These are phyloP conservation scores for Leccinum subtestaceum DNA, from an alignment of 768 basidiomycete species.

Conservation along the genomic window DNA sequence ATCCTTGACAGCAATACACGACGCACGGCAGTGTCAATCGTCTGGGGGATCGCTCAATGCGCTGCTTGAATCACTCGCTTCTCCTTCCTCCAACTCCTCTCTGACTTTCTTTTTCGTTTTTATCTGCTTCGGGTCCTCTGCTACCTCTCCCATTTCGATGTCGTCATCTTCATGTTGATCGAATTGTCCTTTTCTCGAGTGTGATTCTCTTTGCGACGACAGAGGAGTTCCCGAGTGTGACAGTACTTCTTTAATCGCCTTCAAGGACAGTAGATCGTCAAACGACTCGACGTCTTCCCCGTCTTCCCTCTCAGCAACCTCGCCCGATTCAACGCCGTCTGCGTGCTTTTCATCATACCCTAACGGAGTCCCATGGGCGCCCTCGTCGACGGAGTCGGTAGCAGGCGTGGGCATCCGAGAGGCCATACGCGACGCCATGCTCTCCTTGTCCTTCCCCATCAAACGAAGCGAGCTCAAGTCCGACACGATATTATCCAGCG, in stretches of 20 bases:
- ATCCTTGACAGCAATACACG: constrained; percentile 1
- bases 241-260: constrained; percentile 33
- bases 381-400: constrained; percentile 36
- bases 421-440: constrained; percentile 37
- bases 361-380: constrained; percentile 18
- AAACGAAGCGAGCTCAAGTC: constrained; percentile 62
- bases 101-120: constrained; percentile 49
- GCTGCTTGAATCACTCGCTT: constrained; percentile 79
- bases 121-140: constrained; percentile 58
- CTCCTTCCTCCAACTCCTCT: constrained; percentile 84
- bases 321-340: constrained; percentile 44
- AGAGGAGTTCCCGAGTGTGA: constrained; percentile 34
- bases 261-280: constrained; percentile 25
- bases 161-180: constrained; percentile 50
- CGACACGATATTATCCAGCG: constrained; percentile 61
- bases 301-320: constrained; percentile 38
- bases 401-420: constrained; percentile 49
- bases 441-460: constrained; percentile 66
- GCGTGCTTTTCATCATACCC: constrained; percentile 36
- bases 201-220: constrained; percentile 25
- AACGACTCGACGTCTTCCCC: constrained; percentile 37
- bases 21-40: constrained; percentile 28
- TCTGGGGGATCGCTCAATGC: constrained; percentile 77
- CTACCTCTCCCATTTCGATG: constrained; percentile 91
- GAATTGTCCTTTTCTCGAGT: constrained; percentile 23